Conservation (phyloP, 2,329 filamentous ascomycete genomes). For the Myriosclerotinia curreyana region DNA sequence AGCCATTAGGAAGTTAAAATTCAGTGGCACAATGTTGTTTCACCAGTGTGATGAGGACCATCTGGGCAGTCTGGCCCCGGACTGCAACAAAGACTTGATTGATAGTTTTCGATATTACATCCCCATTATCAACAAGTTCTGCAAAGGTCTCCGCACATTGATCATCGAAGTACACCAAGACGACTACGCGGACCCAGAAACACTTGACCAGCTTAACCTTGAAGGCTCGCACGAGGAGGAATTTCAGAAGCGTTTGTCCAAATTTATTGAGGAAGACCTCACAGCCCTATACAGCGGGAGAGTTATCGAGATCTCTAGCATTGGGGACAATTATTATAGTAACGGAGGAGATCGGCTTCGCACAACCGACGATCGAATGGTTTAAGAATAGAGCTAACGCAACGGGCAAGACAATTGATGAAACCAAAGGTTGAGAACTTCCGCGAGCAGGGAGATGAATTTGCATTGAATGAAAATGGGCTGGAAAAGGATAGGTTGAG, state of each 20-base stretch:
- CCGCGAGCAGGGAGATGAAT: too few relatives aligned
- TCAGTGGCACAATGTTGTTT: background rate
- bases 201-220: background rate
- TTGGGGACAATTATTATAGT: too few relatives aligned
- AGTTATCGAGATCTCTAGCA: background rate
- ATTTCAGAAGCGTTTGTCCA: background rate
- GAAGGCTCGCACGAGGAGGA: background rate
- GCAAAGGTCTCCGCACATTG: background rate
- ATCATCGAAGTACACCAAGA: background rate
- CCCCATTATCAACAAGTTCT: background rate
- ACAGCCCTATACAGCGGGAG: background rate
- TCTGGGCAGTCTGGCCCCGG: too few relatives aligned
- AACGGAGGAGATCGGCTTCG: background rate
- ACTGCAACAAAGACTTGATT: background rate
- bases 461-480: too few relatives aligned
- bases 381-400: background rate
- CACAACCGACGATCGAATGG: background rate
- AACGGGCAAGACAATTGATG: too few relatives aligned
- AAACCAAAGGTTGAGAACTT: background rate
- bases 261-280: background rate
- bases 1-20: background rate
- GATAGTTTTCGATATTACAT: background rate
- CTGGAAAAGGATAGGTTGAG: too few relatives aligned
- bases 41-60: background rate
- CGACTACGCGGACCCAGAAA: fast-evolving